These are phyloP conservation scores for Kuraishia ogatae DNA, from an alignment of 805 yeast species.

Conservation along the genomic window DNA sequence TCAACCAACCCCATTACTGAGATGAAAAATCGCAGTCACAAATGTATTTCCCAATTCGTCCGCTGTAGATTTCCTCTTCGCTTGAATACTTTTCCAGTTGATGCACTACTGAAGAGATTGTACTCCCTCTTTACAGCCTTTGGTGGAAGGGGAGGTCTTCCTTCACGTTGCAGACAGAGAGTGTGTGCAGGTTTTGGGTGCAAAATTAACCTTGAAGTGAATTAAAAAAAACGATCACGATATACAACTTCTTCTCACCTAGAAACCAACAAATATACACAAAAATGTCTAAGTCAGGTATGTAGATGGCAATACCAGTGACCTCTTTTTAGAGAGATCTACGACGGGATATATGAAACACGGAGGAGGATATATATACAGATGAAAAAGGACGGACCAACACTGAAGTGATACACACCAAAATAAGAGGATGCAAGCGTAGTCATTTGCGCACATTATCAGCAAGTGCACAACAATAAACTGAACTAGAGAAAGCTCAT, in stretches of 20 bases:
- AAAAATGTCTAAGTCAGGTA: conserved; percentile 63
- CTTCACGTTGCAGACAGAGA: not conserved
- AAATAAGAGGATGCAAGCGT: not conserved
- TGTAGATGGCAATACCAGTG: conserved; percentile 20
- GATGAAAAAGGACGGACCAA: not conserved
- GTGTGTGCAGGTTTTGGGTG: not conserved
- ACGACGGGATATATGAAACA: not conserved
- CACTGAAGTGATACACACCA: not conserved
- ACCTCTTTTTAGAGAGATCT: too few relatives aligned
- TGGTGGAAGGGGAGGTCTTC: not conserved
- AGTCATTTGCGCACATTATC: not conserved
- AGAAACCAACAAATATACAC: conserved; percentile 10
- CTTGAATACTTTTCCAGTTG: not conserved
- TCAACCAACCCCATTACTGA: not conserved
- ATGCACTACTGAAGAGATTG: not conserved
- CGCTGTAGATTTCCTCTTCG: not conserved
- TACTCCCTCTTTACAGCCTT: not conserved
- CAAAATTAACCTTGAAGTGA: not conserved
- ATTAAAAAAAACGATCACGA: not conserved
- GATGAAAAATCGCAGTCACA: conserved; percentile 1
- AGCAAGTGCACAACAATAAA: not conserved
- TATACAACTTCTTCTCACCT: not conserved
- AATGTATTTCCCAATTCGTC: not conserved
- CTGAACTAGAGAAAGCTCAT: too few relatives aligned
- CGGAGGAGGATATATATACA: not conserved